Base-by-base conservation (phyloP, 768 basidiomycete genomes). In the Heimioporus sp. region DNA sequence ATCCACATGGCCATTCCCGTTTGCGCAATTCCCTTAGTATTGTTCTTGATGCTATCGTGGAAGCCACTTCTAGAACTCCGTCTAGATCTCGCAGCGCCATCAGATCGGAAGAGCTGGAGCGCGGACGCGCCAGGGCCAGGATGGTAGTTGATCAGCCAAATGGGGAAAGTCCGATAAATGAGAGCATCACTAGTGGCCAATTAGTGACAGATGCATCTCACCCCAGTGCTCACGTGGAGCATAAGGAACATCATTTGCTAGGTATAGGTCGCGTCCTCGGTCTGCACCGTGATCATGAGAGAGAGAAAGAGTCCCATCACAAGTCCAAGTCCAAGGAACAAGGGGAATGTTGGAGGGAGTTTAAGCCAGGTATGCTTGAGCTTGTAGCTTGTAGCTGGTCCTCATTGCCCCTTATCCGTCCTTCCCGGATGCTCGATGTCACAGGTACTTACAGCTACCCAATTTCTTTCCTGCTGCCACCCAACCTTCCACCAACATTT, bases 381-480 rank as follows among this genome's bases (percentile, higher is more conserved):
- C 44, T 6, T 10, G 52, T 21, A 3, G n/a, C 16, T 42, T 20
- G 19, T 39, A 11, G 4, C 13, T 36, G 35, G 10, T 32, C 46
- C 13, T 17, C 39, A 16, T 19, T 2, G 10, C 16, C 40, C 43
- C 15, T 31, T n/a, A 48, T 41, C 5, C 24, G 3, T 10, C 10
- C 36, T 9, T 36, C 19, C 32, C 36, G 56, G 19, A 54, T 48
- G 52, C 48, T 34, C 49, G n/a, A 20, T 35, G 44, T 34, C 38
- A 10, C 56, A 91, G 95, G 95, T 32, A 89, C 86, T 6, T 98
- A 98, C 66, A 93, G 90, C 15, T 98, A 92, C 68, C 96, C 97
- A 2, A 90, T 99, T 59, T 92, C 92, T 6, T 94, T 98, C 66
- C 72, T 87, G 10, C 84, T 99, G 49, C 93, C 95, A 0, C 73